These are phyloP conservation scores for Rhizopogon vulgaris DNA, from an alignment of 768 basidiomycete genomes.

Conservation along the genomic window DNA sequence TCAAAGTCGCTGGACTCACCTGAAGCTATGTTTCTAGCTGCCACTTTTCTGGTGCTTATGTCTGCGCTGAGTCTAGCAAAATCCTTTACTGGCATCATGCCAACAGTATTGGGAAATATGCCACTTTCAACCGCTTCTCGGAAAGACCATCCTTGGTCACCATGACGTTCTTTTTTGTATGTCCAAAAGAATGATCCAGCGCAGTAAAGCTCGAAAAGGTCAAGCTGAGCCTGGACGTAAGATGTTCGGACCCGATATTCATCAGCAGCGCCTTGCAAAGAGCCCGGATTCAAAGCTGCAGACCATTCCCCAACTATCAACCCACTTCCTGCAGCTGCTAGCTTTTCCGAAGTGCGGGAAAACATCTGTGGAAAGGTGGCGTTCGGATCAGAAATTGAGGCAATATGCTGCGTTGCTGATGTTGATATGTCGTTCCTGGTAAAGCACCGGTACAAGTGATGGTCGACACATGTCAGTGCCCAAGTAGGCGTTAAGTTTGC, in stretches of 20 bases:
- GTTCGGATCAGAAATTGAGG: constrained; percentile 36
- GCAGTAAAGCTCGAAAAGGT: constrained; percentile 54
- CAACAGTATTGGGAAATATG: constrained; percentile 52
- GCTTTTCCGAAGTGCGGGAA: constrained; percentile 29
- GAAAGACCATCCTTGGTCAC: constrained; percentile 74
- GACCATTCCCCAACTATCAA: constrained; percentile 78
- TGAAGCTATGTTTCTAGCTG: constrained; percentile 24
- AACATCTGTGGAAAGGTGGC: constrained; percentile 36
- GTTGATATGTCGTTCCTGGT: constrained; percentile 51
- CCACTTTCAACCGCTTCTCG: constrained; percentile 57
- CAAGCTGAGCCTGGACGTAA: constrained; percentile 61
- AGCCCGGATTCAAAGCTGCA: constrained; percentile 63
- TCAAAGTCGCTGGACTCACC: constrained; percentile 17
- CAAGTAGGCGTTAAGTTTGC: constrained; percentile 24
- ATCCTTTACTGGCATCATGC: constrained; percentile 28
- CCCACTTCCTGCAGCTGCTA: constrained; percentile 37
- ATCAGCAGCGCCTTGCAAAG: constrained; percentile 41
- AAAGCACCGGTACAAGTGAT: constrained; percentile 82
- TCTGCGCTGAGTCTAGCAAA: constrained; percentile 13
- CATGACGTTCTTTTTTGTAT: constrained; percentile 58
- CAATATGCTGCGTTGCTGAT: constrained; percentile 48
- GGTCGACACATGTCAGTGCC: constrained; percentile 59
- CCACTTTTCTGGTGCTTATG: constrained; percentile 21
- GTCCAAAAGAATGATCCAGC: constrained; percentile 86
- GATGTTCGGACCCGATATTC: constrained; percentile 36